Evolutionary conservation across 2,329 filamentous ascomycete species (phyloP).

Genomic region (Phaeosphaeria sp.): DNA sequence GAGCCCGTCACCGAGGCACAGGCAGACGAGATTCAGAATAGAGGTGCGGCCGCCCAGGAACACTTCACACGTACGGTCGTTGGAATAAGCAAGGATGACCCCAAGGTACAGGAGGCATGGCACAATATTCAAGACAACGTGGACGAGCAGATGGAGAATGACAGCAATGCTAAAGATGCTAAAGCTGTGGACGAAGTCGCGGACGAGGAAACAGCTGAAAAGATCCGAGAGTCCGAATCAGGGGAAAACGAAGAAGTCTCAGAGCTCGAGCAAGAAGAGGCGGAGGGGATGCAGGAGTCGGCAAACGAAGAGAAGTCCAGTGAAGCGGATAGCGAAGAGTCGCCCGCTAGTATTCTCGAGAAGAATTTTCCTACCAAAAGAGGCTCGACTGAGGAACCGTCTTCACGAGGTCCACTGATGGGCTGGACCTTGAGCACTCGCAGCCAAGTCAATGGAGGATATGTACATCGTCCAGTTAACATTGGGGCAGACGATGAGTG

Average conservation of each 20-base stretch:
- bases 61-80: conserved; percentile 71
- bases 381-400: not conserved
- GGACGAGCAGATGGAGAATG: conserved; percentile 39
- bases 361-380: not conserved
- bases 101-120: conserved; percentile 39
- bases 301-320: not conserved
- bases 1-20: conserved; percentile 79
- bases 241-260: not conserved
- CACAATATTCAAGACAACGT: conserved; percentile 40
- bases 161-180: conserved; percentile 14
- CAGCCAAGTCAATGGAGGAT: conserved; percentile 72
- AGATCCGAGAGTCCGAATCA: not conserved
- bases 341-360: not conserved
- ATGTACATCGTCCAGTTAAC: conserved; percentile 66
- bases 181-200: conserved; percentile 24
- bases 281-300: not conserved
- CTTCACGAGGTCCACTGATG: conserved; percentile 55
- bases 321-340: not conserved
- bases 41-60: conserved; percentile 68
- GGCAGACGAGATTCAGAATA: conserved; percentile 75
- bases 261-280: not conserved
- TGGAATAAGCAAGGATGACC: conserved; percentile 43
- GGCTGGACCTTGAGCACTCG: conserved; percentile 75
- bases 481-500: conserved; percentile 62
- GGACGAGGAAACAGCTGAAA: conserved; percentile 12